A percentile compares a stretch with the other conserved stretches of the same genome.
Conservation (phyloP, 495 filamentous ascomycete species). For the Neurospora discreta region DNA sequence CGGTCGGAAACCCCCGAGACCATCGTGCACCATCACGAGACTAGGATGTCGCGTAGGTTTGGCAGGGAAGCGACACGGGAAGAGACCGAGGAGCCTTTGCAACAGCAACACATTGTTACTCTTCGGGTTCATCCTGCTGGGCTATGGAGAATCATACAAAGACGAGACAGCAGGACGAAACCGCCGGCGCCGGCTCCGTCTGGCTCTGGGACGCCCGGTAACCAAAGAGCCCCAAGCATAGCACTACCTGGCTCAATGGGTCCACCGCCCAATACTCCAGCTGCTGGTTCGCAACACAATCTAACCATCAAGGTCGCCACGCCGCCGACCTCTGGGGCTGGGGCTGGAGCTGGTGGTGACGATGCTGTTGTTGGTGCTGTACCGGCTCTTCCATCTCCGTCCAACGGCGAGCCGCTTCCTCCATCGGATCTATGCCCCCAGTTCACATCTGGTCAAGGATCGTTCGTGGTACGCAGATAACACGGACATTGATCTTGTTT, state of each 20-base stretch:
- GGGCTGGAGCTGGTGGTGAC: not conserved
- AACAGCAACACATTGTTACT: slow-evolving; percentile 55
- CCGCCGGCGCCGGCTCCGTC: slow-evolving; percentile 27
- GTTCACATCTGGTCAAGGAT: slow-evolving; percentile 1
- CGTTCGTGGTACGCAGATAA: not conserved
- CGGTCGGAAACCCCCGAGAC: slow-evolving; percentile 86
- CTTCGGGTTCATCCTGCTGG: slow-evolving; percentile 57
- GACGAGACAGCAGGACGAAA: slow-evolving; percentile 28
- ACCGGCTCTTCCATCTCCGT: slow-evolving; percentile 51
- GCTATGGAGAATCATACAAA: slow-evolving; percentile 42
- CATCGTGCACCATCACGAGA: slow-evolving; percentile 60
- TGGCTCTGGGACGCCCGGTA: slow-evolving; percentile 32
- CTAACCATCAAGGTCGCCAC: slow-evolving; percentile 22
- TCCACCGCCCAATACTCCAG: slow-evolving; percentile 38
- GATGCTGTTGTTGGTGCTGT: slow-evolving; percentile 38
- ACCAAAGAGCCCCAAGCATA: slow-evolving; percentile 41
- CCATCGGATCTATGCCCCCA: slow-evolving; percentile 41
- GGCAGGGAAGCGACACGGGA: slow-evolving; percentile 50
- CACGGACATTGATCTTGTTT: slow-evolving; percentile 1
- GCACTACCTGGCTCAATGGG: slow-evolving; percentile 50
- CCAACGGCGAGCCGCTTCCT: slow-evolving; percentile 38
- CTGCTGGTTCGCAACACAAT: slow-evolving; percentile 12
- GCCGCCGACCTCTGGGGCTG: slow-evolving; percentile 7
- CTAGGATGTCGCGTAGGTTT: slow-evolving; percentile 50
- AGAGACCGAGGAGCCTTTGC: slow-evolving; percentile 57